Evolutionary conservation across 2,329 filamentous ascomycete species (phyloP), one percentile per base, ranked within the genome.

Genomic region (Colletotrichum ledebouriae): DNA sequence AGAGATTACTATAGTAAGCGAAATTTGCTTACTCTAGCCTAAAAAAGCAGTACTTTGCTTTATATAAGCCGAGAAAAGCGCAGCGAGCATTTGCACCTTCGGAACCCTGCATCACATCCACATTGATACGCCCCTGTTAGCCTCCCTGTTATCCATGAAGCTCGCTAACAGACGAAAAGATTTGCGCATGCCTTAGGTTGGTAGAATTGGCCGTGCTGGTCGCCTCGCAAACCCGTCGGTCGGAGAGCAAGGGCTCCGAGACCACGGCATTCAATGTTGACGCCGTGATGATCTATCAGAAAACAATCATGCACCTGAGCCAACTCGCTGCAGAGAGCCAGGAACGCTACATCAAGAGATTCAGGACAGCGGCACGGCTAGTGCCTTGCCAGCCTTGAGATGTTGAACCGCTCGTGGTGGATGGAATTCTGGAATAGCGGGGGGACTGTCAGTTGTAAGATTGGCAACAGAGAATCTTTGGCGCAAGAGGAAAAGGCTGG

Each of bases 21-120:
- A n/a, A n/a, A n/a, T n/a, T n/a, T n/a, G n/a, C n/a, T n/a, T n/a
- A n/a, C n/a, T n/a, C n/a, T n/a, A n/a, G n/a, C n/a, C n/a, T n/a
- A n/a, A n/a, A n/a, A n/a, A n/a, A n/a, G n/a, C n/a, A n/a, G n/a
- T n/a, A n/a, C n/a, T n/a, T n/a, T n/a, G n/a, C n/a, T n/a, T n/a
- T n/a, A n/a, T n/a, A n/a, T n/a, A n/a, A n/a, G n/a, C n/a, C n/a
- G n/a, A n/a, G n/a, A n/a, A n/a, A n/a, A n/a, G n/a, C n/a, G n/a
- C n/a, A n/a, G n/a, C n/a, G n/a, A n/a, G n/a, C n/a, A n/a, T n/a
- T n/a, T n/a, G n/a, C n/a, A n/a, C n/a, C n/a, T n/a, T n/a, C n/a
- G n/a, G n/a, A n/a, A n/a, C n/a, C n/a, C n/a, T n/a, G n/a, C 42
- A 60, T 66, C 66, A 52, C 29, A 42, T 34, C 61, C 62, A 55